Evolutionary conservation across 176 grass and related monocot species (phyloP), one percentile per base, ranked within the genome.

Genomic region (Musa acuminata): DNA sequence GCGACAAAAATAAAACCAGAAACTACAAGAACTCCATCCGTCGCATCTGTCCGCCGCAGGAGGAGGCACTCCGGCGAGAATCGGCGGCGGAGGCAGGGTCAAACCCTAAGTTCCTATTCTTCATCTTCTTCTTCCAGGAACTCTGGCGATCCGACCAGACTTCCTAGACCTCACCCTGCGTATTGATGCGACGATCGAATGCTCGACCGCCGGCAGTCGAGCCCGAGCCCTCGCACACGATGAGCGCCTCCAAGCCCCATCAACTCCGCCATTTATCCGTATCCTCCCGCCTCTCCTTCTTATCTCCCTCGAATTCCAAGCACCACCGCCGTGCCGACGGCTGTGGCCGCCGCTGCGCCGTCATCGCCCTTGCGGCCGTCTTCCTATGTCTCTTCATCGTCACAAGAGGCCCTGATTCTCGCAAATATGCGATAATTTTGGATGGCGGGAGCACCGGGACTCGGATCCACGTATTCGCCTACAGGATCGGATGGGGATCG

Each of bases 381-480:
- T 20, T 73, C 12, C 13, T 73, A 22, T 73, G 22, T 11, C 52
- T 73, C 71, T 73, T 55, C 52, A 17, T 73, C 19, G 13, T 49
- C 13, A 55, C 71, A 21, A 55, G 51, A 16, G 13, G 51, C 22
- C 53, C 11, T 23, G 11, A 26, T 55, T 49, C 22, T 17, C 23
- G 22, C 13, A 74, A 71, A 71, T 98, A 89, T 82, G 82, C 79
- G 13, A 79, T 97, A 52, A 9, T 93, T 69, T 87, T 97, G 79
- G 94, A 97, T 67, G 90, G 71, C 8, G 94, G 94, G 1, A 97
- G 87, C 82, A 88, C 90, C 6, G 93, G 93, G 20, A 87, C 83
- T n/a, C 79, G 93, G 71, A 89, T 83, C 16, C 93, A 97, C 54
- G 83, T 97, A 10, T 97, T 97, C 74, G 77, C 83, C 22, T 2